Conservation (phyloP, 1,284 basidiomycete species). For the Cutaneotrichosporon spelunceum region DNA sequence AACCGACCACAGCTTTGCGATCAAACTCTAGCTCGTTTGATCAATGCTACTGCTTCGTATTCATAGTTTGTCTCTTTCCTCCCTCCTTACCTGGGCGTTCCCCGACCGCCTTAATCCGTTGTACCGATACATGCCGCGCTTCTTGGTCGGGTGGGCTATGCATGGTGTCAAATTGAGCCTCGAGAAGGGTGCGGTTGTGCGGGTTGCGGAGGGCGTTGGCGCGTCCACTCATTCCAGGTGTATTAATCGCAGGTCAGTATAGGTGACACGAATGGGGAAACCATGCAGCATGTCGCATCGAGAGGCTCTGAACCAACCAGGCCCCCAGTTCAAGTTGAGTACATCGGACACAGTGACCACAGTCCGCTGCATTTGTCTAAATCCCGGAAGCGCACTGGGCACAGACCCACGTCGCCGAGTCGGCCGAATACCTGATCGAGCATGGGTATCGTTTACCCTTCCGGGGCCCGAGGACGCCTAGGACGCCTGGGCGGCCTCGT, state of each 20-base stretch:
- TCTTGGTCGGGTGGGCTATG: constrained; percentile 6
- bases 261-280: no score
- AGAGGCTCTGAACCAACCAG: no score
- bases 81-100: not conserved
- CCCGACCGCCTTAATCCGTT: constrained; percentile 6
- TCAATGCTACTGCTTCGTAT: not conserved
- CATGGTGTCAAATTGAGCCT: not conserved
- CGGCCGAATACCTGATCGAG: not conserved
- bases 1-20: constrained; percentile 5
- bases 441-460: not conserved
- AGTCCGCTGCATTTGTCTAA: no score
- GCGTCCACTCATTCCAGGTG: no score
- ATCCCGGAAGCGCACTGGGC: not conserved
- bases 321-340: no score
- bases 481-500: not conserved
- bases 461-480: not conserved
- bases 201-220: no score
- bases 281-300: no score
- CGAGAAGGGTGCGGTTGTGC: not conserved
- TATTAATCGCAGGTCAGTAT: no score
- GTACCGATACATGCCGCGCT: constrained; percentile 1
- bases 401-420: not conserved
- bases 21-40: not conserved
- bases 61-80: not conserved
- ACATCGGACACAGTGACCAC: no score